Conservation (phyloP, 164 flowering plant species). For the Vitis cinerea region DNA sequence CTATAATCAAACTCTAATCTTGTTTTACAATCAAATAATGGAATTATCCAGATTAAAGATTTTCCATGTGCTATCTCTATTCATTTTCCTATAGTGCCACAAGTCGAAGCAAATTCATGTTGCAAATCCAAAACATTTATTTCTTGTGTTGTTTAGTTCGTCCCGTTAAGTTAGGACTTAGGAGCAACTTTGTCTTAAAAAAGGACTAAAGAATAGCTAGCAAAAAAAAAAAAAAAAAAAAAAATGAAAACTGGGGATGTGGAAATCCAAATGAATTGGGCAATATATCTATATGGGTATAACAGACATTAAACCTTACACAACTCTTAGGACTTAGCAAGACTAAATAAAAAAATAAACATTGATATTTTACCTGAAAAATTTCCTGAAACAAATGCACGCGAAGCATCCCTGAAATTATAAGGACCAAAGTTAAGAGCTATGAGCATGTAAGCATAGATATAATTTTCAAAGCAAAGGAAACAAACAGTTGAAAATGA, state of each 20-base stretch:
- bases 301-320: too few relatives aligned
- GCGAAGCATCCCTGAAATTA: conserved; percentile 78
- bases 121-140: too few relatives aligned
- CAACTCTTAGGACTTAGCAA: neutral
- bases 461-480: neutral
- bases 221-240: conserved; percentile 8
- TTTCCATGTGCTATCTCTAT: too few relatives aligned
- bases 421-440: conserved; percentile 1
- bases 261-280: neutral
- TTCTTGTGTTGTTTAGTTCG: too few relatives aligned
- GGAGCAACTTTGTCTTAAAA: too few relatives aligned
- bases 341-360: neutral
- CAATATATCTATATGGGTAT: neutral
- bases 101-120: too few relatives aligned
- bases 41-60: too few relatives aligned
- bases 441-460: conserved; percentile 6
- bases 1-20: too few relatives aligned
- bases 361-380: conserved; percentile 58
- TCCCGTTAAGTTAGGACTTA: too few relatives aligned
- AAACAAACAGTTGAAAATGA: neutral
- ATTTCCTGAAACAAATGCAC: conserved; percentile 95
- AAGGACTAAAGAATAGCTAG: too few relatives aligned
- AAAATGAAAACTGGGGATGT: neutral
- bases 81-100: too few relatives aligned
- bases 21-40: too few relatives aligned